Conservation (phyloP, 306 rosid species). For the Trifolium subterraneum region DNA sequence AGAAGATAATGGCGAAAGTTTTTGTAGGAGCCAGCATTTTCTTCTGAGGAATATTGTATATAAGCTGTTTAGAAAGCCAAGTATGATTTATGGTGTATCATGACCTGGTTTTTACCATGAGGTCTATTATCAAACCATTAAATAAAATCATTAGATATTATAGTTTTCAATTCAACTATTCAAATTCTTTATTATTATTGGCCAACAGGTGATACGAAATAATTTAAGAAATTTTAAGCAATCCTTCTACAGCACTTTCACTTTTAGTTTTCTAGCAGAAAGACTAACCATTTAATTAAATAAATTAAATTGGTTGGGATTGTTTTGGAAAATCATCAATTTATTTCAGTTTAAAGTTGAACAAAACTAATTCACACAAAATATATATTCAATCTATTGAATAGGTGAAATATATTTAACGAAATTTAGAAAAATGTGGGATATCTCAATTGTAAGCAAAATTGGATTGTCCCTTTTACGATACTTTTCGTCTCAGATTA, state of each 20-base stretch:
- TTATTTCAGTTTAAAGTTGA: neutral
- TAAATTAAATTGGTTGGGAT: neutral
- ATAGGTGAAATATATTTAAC: too few relatives aligned
- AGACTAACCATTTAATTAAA: neutral
- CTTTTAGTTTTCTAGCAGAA: neutral
- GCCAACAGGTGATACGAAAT: neutral
- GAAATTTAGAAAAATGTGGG: neutral
- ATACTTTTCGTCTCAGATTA: too few relatives aligned
- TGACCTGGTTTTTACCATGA: constrained; percentile 10
- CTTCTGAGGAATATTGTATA: constrained; percentile 40
- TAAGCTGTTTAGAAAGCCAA: constrained; percentile 30
- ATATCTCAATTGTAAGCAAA: too few relatives aligned
- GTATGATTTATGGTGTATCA: constrained; percentile 3
- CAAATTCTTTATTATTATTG: neutral
- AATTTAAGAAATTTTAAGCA: neutral
- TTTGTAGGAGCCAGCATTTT: constrained; percentile 39
- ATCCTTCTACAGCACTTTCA: neutral
- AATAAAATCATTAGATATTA: neutral
- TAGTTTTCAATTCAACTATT: neutral
- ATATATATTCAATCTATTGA: neutral
- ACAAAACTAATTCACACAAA: neutral
- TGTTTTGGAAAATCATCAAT: neutral
- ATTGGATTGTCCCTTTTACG: too few relatives aligned
- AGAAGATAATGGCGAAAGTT: constrained; percentile 42
- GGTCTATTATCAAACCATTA: neutral